A percentile compares a stretch with the other conserved stretches of the same genome.
Conservation (phyloP, 805 yeast species). For the Starmerella vaccinii region DNA sequence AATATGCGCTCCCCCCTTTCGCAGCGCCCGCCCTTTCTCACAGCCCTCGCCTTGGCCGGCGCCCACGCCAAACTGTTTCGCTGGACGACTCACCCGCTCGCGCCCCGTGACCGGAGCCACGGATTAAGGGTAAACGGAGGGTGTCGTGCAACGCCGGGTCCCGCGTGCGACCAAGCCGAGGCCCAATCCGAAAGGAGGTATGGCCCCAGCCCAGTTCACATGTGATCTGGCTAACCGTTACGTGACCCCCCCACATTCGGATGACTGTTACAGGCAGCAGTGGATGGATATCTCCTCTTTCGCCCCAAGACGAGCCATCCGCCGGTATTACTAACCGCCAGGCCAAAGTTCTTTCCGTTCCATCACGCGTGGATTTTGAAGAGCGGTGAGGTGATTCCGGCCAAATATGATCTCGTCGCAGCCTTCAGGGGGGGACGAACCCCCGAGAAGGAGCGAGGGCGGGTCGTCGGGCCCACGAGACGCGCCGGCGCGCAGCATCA, state of each 20-base stretch:
- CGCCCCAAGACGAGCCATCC: constrained; percentile 4
- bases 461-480: constrained; percentile 1
- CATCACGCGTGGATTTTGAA: background rate
- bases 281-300: background rate
- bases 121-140: no score
- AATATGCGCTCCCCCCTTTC: no score
- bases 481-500: constrained; percentile 5
- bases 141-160: no score
- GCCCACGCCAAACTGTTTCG: no score
- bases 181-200: no score
- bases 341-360: constrained; percentile 4
- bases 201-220: background rate
- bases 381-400: background rate
- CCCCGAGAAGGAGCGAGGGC: constrained; percentile 3
- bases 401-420: constrained; percentile 13
- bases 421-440: constrained; percentile 11
- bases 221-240: background rate
- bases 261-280: constrained; percentile 1
- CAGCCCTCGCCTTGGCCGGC: no score
- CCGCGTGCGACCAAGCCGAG: no score
- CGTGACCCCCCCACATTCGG: background rate
- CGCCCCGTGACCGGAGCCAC: no score
- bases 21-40: no score
- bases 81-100: no score
- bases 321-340: constrained; percentile 3